phyloP scores from a whole-genome alignment of 306 rosid genomes.

The Macrotyloma uniflorum region DNA sequence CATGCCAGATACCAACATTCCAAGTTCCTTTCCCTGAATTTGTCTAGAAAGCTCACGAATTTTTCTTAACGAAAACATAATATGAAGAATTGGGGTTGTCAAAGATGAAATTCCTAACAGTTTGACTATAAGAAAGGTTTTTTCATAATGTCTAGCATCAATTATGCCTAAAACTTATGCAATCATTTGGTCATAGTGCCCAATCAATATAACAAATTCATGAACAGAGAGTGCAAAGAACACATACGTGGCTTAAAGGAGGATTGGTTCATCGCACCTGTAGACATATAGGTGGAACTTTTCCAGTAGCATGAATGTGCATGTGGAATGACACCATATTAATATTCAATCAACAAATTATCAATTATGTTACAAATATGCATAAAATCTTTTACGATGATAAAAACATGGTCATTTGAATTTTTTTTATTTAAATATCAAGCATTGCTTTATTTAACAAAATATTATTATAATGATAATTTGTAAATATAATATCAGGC shows the following conservation, averaged over 20 bases:
- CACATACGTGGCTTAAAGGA: neutral
- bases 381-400: too few relatives aligned
- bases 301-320: neutral
- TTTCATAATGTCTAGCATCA: neutral
- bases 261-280: neutral
- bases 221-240: neutral
- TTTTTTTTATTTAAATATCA: too few relatives aligned
- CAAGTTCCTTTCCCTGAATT: neutral
- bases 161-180: neutral
- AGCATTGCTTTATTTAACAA: too few relatives aligned
- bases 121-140: constrained; percentile 14
- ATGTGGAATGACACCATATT: neutral
- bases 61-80: neutral
- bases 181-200: too few relatives aligned
- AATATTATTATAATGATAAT: too few relatives aligned
- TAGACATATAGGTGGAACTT: neutral
- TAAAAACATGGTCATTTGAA: too few relatives aligned
- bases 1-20: constrained; percentile 6
- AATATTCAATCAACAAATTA: neutral
- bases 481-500: too few relatives aligned
- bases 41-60: neutral
- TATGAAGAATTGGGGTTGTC: neutral
- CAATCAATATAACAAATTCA: neutral
- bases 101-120: neutral
- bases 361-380: neutral